These are phyloP conservation scores for Entomortierella parvispora DNA, from an alignment of 192 early-diverging fungal genomes.

Conservation along the genomic window DNA sequence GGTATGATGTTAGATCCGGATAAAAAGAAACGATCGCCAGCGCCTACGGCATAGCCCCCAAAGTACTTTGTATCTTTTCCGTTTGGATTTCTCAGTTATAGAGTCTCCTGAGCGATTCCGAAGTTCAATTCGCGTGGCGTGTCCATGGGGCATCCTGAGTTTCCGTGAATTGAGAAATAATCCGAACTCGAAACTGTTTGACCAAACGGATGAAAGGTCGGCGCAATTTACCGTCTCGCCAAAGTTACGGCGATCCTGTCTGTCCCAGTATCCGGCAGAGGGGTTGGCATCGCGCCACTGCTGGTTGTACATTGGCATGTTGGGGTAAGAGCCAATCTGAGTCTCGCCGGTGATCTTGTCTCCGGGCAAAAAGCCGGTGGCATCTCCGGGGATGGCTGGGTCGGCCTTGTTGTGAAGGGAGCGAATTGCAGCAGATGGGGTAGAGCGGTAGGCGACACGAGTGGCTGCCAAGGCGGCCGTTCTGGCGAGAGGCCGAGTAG, in stretches of 20 bases:
- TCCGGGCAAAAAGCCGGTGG: constrained; percentile 41
- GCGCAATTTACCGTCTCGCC: constrained; percentile 66
- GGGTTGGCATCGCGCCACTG: constrained; percentile 66
- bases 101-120: too few relatives aligned
- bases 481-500: constrained; percentile 11
- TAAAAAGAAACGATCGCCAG: too few relatives aligned
- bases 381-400: constrained; percentile 47
- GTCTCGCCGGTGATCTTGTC: constrained; percentile 65
- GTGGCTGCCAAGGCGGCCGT: constrained; percentile 14
- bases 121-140: too few relatives aligned
- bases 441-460: constrained; percentile 2
- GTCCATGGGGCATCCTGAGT: too few relatives aligned
- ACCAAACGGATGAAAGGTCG: not conserved
- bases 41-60: too few relatives aligned
- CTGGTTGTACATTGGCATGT: constrained; percentile 70
- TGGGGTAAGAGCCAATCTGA: constrained; percentile 82
- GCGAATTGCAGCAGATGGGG: not conserved
- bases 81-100: too few relatives aligned
- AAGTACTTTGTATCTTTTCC: too few relatives aligned
- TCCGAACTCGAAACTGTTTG: not conserved
- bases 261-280: constrained; percentile 71
- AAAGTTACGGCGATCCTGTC: constrained; percentile 81
- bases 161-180: too few relatives aligned
- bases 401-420: constrained; percentile 23
- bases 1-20: too few relatives aligned